These are phyloP conservation scores for Colletotrichum tropicicola DNA, from an alignment of 2,329 filamentous ascomycete genomes.

Conservation along the genomic window DNA sequence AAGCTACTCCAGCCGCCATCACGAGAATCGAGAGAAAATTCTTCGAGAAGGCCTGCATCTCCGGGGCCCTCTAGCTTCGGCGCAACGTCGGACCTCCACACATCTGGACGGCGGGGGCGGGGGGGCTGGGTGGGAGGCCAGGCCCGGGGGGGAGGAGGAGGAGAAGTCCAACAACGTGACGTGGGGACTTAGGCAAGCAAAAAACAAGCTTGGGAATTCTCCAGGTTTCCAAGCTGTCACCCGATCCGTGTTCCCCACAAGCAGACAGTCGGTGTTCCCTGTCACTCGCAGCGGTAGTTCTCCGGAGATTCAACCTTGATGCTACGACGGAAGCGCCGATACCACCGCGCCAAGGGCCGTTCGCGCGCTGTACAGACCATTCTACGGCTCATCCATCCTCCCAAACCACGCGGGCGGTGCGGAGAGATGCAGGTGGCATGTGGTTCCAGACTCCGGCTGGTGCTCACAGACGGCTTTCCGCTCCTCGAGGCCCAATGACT, in stretches of 20 bases:
- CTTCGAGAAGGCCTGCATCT: neutral
- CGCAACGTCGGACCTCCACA: slow-evolving; percentile 28
- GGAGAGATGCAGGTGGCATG: neutral
- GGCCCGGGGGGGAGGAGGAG: neutral
- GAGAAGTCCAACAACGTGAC: neutral
- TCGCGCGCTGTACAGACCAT: no score
- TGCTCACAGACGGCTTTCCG: neutral
- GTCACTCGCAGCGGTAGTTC: slow-evolving; percentile 4
- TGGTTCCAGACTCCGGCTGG: neutral
- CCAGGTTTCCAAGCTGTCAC: slow-evolving; percentile 27
- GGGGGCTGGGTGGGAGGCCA: slow-evolving; percentile 5
- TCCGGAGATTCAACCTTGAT: slow-evolving; percentile 1
- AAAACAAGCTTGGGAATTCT: slow-evolving; percentile 21
- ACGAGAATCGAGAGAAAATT: neutral
- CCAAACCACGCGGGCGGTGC: neutral
- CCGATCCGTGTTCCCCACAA: slow-evolving; percentile 21
- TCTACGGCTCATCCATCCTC: neutral
- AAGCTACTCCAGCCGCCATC: slow-evolving; percentile 18
- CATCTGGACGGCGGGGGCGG: slow-evolving; percentile 15
- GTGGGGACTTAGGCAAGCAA: neutral
- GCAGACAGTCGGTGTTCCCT: neutral
- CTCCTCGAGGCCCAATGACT: slow-evolving; percentile 13
- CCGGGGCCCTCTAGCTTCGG: slow-evolving; percentile 17
- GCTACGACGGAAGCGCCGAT: neutral
- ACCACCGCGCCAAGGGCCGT: neutral